phyloP scores from a whole-genome alignment of 75 land plant species.

The Picea sitchensis region DNA sequence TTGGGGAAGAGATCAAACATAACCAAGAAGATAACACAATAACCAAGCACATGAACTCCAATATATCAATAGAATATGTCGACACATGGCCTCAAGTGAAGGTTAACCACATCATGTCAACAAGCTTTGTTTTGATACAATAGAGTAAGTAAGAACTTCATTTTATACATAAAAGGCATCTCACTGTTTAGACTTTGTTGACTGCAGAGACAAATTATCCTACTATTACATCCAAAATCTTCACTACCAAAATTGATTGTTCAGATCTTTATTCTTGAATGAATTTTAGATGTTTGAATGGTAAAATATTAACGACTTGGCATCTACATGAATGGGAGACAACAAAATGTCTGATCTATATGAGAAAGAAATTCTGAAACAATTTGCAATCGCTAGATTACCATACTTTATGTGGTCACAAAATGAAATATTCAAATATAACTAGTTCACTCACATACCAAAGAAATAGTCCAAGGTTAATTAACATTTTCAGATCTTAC shows the following conservation, averaged over 20 bases:
- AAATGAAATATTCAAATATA: constrained; percentile 1
- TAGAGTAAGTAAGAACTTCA: too few species aligned
- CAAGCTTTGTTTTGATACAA: too few species aligned
- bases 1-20: too few species aligned
- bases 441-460: not conserved
- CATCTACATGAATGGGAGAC: not conserved
- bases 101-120: too few species aligned
- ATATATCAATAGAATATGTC: too few species aligned
- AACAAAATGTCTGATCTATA: not conserved
- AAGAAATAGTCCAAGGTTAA: not conserved
- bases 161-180: too few species aligned
- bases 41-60: too few species aligned
- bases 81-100: too few species aligned
- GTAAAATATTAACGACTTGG: not conserved
- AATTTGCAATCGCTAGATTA: not conserved
- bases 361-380: not conserved
- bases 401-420: not conserved
- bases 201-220: not conserved
- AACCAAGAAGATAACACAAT: too few species aligned
- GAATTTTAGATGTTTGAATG: not conserved
- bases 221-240: not conserved
- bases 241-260: not conserved
- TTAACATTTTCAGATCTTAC: constrained; percentile 44
- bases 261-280: not conserved
- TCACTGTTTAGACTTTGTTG: too few species aligned